These are phyloP conservation scores for Ogataea parapolymorpha DNA, from an alignment of 805 yeast species.

Conservation along the genomic window DNA sequence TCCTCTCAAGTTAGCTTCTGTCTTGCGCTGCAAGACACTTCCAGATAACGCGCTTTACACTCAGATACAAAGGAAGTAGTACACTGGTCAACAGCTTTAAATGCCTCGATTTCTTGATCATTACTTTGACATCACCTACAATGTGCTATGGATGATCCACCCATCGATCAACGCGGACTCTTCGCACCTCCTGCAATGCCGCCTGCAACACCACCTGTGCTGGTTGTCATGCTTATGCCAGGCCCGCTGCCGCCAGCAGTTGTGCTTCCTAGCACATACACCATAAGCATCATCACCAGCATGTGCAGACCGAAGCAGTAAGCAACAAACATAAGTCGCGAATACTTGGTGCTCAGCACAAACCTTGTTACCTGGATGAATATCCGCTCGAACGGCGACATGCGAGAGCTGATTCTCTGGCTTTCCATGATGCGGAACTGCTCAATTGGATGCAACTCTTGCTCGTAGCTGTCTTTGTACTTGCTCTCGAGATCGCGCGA, in stretches of 20 bases:
- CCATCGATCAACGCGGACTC: background rate
- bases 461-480: constrained; percentile 66
- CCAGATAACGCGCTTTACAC: too few relatives aligned
- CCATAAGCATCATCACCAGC: constrained; percentile 61
- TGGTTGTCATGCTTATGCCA: constrained; percentile 17
- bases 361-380: constrained; percentile 69
- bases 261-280: constrained; percentile 43
- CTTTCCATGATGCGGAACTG: constrained; percentile 75
- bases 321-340: constrained; percentile 66
- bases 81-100: too few relatives aligned
- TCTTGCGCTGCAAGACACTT: too few relatives aligned
- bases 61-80: too few relatives aligned
- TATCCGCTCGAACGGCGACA: constrained; percentile 78
- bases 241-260: constrained; percentile 6
- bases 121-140: background rate
- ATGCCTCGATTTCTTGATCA: too few relatives aligned
- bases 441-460: constrained; percentile 77
- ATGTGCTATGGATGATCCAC: too few relatives aligned
- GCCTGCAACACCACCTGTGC: constrained; percentile 28
- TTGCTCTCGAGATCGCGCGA: constrained; percentile 48
- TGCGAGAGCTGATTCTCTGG: constrained; percentile 64
- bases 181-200: constrained; percentile 6
- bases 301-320: constrained; percentile 77
- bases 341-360: constrained; percentile 68
- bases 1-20: background rate